phyloP scores from a whole-genome alignment of 441 rosid species.

The Adansonia gregorii region DNA sequence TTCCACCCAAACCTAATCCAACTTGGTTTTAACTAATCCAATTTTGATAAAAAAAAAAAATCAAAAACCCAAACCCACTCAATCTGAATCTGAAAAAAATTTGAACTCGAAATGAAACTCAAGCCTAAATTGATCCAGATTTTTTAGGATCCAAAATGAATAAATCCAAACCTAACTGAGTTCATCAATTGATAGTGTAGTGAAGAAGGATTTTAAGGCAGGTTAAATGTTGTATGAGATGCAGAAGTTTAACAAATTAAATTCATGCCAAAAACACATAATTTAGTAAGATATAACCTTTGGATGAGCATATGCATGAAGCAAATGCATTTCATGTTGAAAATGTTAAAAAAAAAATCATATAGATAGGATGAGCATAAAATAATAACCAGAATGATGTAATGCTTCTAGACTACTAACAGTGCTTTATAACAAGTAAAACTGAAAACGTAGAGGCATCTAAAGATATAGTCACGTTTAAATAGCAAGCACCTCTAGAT shows the following conservation, averaged over 20 bases:
- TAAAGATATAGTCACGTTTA: neutral
- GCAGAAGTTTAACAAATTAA: neutral
- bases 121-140: too few species aligned
- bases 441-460: neutral
- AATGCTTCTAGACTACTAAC: neutral
- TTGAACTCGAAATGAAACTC: too few species aligned
- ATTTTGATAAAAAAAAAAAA: too few species aligned
- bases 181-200: too few species aligned
- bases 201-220: neutral
- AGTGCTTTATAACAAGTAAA: neutral
- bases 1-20: too few species aligned
- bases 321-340: neutral
- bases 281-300: neutral
- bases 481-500: neutral
- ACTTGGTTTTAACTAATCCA: too few species aligned
- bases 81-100: neutral
- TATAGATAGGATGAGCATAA: too few species aligned
- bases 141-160: too few species aligned
- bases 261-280: neutral
- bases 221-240: neutral
- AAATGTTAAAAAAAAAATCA: too few species aligned
- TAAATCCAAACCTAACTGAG: too few species aligned
- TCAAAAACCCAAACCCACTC: neutral
- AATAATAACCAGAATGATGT: neutral
- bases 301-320: neutral